These are phyloP conservation scores for Nicotiana rustica DNA, from an alignment of 305 asterid genomes.

Conservation along the genomic window DNA sequence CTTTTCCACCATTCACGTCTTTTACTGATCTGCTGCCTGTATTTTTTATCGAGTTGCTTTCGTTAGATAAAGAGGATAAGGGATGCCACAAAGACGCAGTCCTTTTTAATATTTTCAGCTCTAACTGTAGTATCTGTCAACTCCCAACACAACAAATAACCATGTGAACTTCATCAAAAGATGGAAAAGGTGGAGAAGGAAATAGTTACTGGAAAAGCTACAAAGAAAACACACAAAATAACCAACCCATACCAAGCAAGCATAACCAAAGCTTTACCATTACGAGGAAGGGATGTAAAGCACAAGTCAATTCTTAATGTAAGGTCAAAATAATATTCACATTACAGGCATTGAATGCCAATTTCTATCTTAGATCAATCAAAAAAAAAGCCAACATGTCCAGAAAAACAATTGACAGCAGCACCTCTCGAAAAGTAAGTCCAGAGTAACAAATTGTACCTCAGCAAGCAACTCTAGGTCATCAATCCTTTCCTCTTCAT, in stretches of 20 bases:
- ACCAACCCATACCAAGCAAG: neutral
- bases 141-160: no score
- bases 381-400: neutral
- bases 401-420: neutral
- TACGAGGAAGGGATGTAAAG: neutral
- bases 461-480: conserved; percentile 84
- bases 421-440: neutral
- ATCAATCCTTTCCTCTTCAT: conserved; percentile 82
- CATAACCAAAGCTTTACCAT: neutral
- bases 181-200: neutral
- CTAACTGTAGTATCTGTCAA: no score
- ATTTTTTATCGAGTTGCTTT: no score
- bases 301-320: neutral
- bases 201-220: neutral
- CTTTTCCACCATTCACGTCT: neutral
- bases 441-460: conserved; percentile 49
- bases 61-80: no score
- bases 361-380: neutral
- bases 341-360: neutral
- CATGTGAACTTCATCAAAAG: neutral
- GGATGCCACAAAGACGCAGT: neutral
- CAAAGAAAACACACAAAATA: conserved; percentile 24
- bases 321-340: neutral
- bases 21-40: no score
- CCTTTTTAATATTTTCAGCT: no score